Evolutionary conservation across 257 asterid genomes (phyloP), one percentile per base, ranked within the genome.

Genomic region (Solanum pimpinellifolium): DNA sequence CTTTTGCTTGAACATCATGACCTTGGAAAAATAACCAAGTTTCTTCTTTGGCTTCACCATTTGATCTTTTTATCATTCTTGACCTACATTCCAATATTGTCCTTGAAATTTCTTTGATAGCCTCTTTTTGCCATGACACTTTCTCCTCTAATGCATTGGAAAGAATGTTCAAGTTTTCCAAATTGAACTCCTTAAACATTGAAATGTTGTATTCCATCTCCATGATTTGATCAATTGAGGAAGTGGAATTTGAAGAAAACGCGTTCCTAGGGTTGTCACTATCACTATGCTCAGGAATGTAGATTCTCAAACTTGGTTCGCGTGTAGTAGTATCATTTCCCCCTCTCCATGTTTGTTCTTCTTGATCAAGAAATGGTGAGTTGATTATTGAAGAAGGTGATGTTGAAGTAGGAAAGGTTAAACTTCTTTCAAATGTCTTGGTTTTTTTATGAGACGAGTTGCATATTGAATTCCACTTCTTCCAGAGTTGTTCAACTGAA

Each of bases 11-110:
- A 3, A 87, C 82, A 66, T 92, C 98, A 2, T 70, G 84, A 23
- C 99, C 99, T 37, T 87, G 93, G 86, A 95, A 95, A 76, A 92
- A 83, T 8, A 96, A 49, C 99, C 99, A 96, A 4, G 98, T 94
- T 33, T 94, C 99, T 86, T 94, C 94, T 87, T 93, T 96, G 12
- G 44, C 44, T 16, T 70, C 88, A 29, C 85, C 90, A 80, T 89
- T 27, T 9, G 70, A 92, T 86, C 96, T 89, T 42, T 89, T 89
- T 29, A 91, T 33, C 96, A 93, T 93, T 25, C 98, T 92, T 1
- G 98, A 96, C 85, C 99, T 88, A 94, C 96, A 95, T 86, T 92
- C 96, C 41, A 95, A 89, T 25, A 96, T 86, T 1, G 97, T 92
- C 33, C 92, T 95, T 1, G 92, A 92, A 5, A 96, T 92, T 12